A percentile compares a stretch with the other conserved stretches of the same genome.
These are phyloP conservation scores for Dendrostoma leiphaemia DNA, from an alignment of 2,329 filamentous ascomycete genomes.

Conservation along the genomic window DNA sequence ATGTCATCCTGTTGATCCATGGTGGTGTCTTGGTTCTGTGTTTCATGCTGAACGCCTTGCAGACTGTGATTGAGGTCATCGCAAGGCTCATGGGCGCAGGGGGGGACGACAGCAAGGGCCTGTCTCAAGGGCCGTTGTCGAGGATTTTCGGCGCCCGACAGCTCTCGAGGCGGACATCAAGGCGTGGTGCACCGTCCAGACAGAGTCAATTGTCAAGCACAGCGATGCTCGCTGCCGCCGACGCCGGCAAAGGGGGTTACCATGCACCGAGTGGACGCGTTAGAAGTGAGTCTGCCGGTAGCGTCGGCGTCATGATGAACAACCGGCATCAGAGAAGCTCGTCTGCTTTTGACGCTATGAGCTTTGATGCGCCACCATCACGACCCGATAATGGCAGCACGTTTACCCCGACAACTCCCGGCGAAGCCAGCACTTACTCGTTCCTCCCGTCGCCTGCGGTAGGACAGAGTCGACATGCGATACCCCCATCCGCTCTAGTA, in stretches of 20 bases:
- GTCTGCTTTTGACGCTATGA: conserved; percentile 52
- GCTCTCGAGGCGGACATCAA: conserved; percentile 69
- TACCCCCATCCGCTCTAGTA: conserved; percentile 43
- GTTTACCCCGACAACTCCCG: conserved; percentile 70
- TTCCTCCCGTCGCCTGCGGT: conserved; percentile 59
- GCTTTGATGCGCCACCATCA: conserved; percentile 40
- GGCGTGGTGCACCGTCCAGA: conserved; percentile 63
- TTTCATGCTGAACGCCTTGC: conserved; percentile 88
- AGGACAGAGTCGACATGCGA: conserved; percentile 41
- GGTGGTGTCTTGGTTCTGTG: conserved; percentile 82
- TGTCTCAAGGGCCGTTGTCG: conserved; percentile 76
- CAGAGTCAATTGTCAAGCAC: conserved; percentile 81
- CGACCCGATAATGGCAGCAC: conserved; percentile 60
- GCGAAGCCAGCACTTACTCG: conserved; percentile 70
- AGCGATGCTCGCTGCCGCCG: conserved; percentile 72
- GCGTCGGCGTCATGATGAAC: conserved; percentile 49
- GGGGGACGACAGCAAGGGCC: conserved; percentile 66
- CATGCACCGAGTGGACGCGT: conserved; percentile 51
- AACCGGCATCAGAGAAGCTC: conserved; percentile 47
- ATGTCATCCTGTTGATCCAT: conserved; percentile 84
- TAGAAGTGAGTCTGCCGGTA: conserved; percentile 61
- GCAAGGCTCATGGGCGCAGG: conserved; percentile 82
- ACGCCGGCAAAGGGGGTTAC: conserved; percentile 62
- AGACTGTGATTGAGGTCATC: conserved; percentile 85
- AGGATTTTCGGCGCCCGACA: conserved; percentile 93